Percentiles rank a stretch among this genome's conserved stretches.
Conservation (phyloP, 2,329 filamentous ascomycete species). For the Penicillium vulpinum region DNA sequence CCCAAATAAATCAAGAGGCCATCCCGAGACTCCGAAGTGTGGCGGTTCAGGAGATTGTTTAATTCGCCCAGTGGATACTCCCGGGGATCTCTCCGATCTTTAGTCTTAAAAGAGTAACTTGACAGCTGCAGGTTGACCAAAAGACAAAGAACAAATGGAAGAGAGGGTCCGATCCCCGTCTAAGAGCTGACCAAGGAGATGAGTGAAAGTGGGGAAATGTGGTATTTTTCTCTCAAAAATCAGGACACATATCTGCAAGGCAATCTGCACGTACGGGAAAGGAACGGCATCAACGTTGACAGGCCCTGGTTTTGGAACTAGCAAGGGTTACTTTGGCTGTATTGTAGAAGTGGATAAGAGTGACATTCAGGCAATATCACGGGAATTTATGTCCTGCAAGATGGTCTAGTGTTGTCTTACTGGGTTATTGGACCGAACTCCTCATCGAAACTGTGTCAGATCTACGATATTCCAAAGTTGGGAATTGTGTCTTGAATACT, state of each 20-base stretch:
- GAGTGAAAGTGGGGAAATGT: background rate
- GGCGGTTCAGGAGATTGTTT: conserved; percentile 15
- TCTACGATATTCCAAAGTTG: conserved; percentile 9
- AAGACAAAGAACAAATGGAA: conserved; percentile 13
- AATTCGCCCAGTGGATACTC: conserved; percentile 24
- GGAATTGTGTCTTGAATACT: background rate
- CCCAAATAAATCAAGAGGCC: background rate
- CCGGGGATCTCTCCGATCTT: conserved; percentile 34
- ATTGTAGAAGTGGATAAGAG: conserved; percentile 11
- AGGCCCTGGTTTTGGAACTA: conserved; percentile 10
- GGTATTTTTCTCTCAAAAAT: background rate
- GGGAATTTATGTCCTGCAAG: background rate
- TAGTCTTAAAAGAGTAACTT: conserved; percentile 30
- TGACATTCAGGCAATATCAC: background rate
- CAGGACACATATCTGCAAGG: background rate
- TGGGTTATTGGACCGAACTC: conserved; percentile 15
- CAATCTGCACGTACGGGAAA: conserved; percentile 7
- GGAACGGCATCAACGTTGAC: conserved; percentile 4
- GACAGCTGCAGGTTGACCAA: conserved; percentile 29
- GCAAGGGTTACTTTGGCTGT: conserved; percentile 2
- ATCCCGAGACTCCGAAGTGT: conserved; percentile 9
- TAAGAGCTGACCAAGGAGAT: background rate
- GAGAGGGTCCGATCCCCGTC: conserved; percentile 1
- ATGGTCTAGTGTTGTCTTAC: background rate
- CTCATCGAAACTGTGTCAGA: conserved; percentile 25